A percentile compares a stretch with the other conserved stretches of the same genome.
These are phyloP conservation scores for Phytophthora niederhauseri DNA, from an alignment of 352 stramenopile genomes.

Conservation along the genomic window DNA sequence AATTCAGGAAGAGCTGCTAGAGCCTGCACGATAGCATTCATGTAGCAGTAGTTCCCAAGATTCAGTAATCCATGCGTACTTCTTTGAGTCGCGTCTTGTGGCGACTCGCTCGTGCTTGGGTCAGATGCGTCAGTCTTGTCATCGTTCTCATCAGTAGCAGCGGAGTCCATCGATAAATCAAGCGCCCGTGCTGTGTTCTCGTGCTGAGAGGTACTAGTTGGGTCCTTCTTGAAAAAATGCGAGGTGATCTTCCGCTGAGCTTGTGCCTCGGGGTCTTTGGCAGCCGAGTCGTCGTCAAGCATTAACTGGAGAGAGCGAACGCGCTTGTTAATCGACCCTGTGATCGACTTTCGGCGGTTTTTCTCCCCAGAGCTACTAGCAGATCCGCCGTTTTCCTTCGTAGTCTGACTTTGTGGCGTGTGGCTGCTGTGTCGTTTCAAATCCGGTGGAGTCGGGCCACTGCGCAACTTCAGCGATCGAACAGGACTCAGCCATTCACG, in stretches of 20 bases:
- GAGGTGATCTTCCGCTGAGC: slow-evolving; percentile 43
- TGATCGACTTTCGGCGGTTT: slow-evolving; percentile 36
- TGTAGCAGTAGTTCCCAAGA: slow-evolving; percentile 93
- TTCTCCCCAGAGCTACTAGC: slow-evolving; percentile 25
- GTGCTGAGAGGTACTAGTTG: slow-evolving; percentile 13
- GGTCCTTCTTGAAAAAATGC: slow-evolving; percentile 50
- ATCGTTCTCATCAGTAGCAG: slow-evolving; percentile 19
- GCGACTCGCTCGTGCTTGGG: slow-evolving; percentile 9
- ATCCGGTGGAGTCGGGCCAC: slow-evolving; percentile 42
- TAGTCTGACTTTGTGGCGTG: slow-evolving; percentile 28
- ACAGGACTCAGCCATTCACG: slow-evolving; percentile 75
- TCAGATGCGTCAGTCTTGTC: slow-evolving; percentile 16
- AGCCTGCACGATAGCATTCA: slow-evolving; percentile 95
- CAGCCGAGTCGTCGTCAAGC: slow-evolving; percentile 61
- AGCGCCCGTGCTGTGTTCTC: slow-evolving; percentile 21
- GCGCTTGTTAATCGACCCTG: slow-evolving; percentile 61
- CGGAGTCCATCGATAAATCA: slow-evolving; percentile 38
- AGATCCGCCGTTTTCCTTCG: slow-evolving; percentile 15
- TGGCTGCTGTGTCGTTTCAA: slow-evolving; percentile 32
- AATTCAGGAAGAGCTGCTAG: slow-evolving; percentile 79
- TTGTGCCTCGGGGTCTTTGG: slow-evolving; percentile 18
- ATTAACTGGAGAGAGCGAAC: slow-evolving; percentile 80
- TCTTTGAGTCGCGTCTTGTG: slow-evolving; percentile 32
- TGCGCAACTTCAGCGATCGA: slow-evolving; percentile 44
- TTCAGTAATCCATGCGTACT: slow-evolving; percentile 93